Base-by-base conservation (phyloP, 352 stramenopile species). In the Globisporangium yorkense region DNA sequence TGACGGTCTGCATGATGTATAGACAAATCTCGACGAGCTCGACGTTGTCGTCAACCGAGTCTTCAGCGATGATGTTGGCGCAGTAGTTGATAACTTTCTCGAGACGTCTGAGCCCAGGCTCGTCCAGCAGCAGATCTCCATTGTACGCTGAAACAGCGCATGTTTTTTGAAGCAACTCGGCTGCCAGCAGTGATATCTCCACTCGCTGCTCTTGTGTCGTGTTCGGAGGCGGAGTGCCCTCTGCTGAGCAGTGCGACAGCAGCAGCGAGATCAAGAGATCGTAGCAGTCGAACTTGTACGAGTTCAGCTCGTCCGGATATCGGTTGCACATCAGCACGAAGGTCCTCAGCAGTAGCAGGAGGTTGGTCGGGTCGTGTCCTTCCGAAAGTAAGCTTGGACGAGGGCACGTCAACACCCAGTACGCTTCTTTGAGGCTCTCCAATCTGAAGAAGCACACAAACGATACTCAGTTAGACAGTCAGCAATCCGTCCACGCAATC, bases 41-140 rank as follows among this genome's bases (percentile, higher is more conserved):
- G 2, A 59, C 43, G 29, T 74, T 63, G n/a, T 68, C 54, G 0
- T 60, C 65, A 3, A 68, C 59, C 37, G 70, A 62, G 37, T 74
- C 68, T 10, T 67, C 57, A 18, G 85, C 58, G 46, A 92, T 82
- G 24, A 67, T 66, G 44, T 77, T 58, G 2, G 93, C 78, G 50
- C 81, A 93, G 47, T 80, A 88, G 37, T 77, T 84, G 3, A 92
- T 68, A 1, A 81, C 83, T 37, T 72, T 81, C 33, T 95, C 83
- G 3, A 95, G 66, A 1, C 62, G 71, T 8, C 62, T 65, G 12
- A 90, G 54, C 24, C 72, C 58, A 18, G 59, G 31, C 24, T 86
- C 66, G 31, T 82, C 67, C 27, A 94, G 50, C 41, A 94, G 59
- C 18, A 83, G 31, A 13, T 89, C 68, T 1, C 64, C 68, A 51